A percentile compares a stretch with the other conserved stretches of the same genome.
These are phyloP conservation scores for Rhizoctonia solani DNA, from an alignment of 1,284 basidiomycete genomes.

Conservation along the genomic window DNA sequence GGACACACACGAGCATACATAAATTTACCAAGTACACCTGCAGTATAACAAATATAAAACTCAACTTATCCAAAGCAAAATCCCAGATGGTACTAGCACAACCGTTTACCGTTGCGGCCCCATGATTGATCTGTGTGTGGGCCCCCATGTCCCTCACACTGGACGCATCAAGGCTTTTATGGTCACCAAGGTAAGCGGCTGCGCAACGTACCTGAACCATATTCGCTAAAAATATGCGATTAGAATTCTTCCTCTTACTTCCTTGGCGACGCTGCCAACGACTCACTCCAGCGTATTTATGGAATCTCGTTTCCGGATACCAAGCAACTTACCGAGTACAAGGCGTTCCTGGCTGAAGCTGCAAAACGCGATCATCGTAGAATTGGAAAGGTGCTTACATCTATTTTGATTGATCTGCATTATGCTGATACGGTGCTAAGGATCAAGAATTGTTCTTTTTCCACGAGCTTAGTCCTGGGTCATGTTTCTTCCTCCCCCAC, in stretches of 20 bases:
- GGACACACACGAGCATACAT: background rate
- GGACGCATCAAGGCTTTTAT: conserved; percentile 97
- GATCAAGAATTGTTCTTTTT: conserved; percentile 99
- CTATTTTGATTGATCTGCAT: conserved; percentile 24
- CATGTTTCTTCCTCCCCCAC: conserved; percentile 96
- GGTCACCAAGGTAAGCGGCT: conserved; percentile 76
- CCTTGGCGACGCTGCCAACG: conserved; percentile 92
- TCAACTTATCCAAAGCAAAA: conserved; percentile 93
- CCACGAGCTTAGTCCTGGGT: conserved; percentile 94
- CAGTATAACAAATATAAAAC: conserved; percentile 99
- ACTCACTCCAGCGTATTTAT: conserved; percentile 95
- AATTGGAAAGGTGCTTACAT: conserved; percentile 72
- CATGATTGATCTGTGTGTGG: conserved; percentile 97
- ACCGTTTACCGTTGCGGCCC: conserved; percentile 99
- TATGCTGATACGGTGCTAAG: conserved; percentile 44
- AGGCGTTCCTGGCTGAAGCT: conserved; percentile 93
- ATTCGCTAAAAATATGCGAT: background rate
- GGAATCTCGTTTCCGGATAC: conserved; percentile 99
- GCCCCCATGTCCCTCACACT: conserved; percentile 97
- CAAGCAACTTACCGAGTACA: conserved; percentile 95
- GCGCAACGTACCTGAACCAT: background rate
- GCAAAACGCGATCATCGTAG: conserved; percentile 97
- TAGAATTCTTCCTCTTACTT: conserved; percentile 99
- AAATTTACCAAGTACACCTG: conserved; percentile 36
- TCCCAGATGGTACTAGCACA: conserved; percentile 95